Evolutionary conservation across 306 rosid genomes (phyloP), one percentile per base, ranked within the genome.

Genomic region (Cicer chorassanicum): DNA sequence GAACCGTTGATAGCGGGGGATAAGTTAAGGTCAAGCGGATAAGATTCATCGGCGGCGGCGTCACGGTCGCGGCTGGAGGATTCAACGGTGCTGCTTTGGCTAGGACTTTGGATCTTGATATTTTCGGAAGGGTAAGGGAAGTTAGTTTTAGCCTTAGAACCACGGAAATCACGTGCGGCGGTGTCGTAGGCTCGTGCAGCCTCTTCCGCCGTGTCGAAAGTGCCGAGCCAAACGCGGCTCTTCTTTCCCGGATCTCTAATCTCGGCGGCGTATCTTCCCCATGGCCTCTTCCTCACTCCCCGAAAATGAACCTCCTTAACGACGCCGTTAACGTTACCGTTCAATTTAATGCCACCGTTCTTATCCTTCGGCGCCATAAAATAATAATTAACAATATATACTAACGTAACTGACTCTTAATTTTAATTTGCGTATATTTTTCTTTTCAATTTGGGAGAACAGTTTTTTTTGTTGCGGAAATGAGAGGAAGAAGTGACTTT

Each of bases 211-310:
- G 99, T 92, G 49, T 94, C 99, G 34, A 91, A 94, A 6, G 99
- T 94, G 0, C 99, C 99, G 45, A 94, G 97, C 99, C 99, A 94
- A 7, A 94, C 99, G 0, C 99, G 99, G 92, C 96, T 94, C 73
- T 94, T 94, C 85, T 94, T 92, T 29, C 90, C 83, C 0, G 99
- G 99, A 84, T 94, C 99, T 59, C 99, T 82, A 40, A 94, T 94
- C 88, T 94, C 99, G 2, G 99, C 99, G 7, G 99, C 99, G 66
- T 92, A 94, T 68, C 97, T 86, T 2, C 99, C 99, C 99, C 99
- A 94, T 0, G 99, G 99, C 45, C 99, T 82, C 96, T 94, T 94
- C 71, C 99, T 84, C 34, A 94, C 99, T 1, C 99, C 99, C 11
- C 99, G 71, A 62, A 86, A 94, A 90, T 94, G 99, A 85, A 83